phyloP scores from a whole-genome alignment of 352 stramenopile species.

The Sclerospora graminicola region DNA sequence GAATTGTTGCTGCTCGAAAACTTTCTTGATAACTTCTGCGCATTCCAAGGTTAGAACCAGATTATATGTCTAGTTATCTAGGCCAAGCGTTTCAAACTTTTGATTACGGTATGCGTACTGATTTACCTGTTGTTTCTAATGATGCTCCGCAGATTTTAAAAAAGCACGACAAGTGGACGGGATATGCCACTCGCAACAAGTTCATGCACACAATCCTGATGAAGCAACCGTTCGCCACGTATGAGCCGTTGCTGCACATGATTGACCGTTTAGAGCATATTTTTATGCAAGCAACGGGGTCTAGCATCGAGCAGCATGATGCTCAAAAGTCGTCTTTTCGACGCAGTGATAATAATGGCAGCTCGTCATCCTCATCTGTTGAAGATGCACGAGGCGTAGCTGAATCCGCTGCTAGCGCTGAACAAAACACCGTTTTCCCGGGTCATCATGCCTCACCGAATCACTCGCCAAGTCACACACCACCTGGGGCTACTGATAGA shows the following conservation, averaged over 20 bases:
- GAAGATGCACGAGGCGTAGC: slow-evolving; percentile 5
- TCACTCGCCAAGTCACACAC: slow-evolving; percentile 25
- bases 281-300: slow-evolving; percentile 82
- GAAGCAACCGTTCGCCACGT: slow-evolving; percentile 83
- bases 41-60: slow-evolving; percentile 60
- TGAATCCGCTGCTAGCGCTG: neutral
- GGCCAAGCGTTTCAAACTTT: too few relatives aligned
- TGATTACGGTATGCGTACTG: neutral
- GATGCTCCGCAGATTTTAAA: slow-evolving; percentile 59
- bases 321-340: slow-evolving; percentile 36
- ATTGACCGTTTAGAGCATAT: slow-evolving; percentile 82
- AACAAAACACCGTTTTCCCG: slow-evolving; percentile 3
- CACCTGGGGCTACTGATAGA: slow-evolving; percentile 12
- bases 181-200: slow-evolving; percentile 84
- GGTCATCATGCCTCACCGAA: slow-evolving; percentile 11
- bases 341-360: slow-evolving; percentile 18
- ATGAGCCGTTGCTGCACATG: slow-evolving; percentile 76
- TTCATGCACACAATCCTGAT: slow-evolving; percentile 87
- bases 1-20: slow-evolving; percentile 81
- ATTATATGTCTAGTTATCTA: neutral
- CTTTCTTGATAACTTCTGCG: slow-evolving; percentile 88
- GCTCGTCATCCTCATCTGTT: slow-evolving; percentile 19
- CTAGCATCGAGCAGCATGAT: slow-evolving; percentile 79
- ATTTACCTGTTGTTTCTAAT: slow-evolving; percentile 2
- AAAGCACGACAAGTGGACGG: slow-evolving; percentile 88